phyloP scores from a whole-genome alignment of 2,329 filamentous ascomycete species.

The Ploettnerulaceae sp. region DNA sequence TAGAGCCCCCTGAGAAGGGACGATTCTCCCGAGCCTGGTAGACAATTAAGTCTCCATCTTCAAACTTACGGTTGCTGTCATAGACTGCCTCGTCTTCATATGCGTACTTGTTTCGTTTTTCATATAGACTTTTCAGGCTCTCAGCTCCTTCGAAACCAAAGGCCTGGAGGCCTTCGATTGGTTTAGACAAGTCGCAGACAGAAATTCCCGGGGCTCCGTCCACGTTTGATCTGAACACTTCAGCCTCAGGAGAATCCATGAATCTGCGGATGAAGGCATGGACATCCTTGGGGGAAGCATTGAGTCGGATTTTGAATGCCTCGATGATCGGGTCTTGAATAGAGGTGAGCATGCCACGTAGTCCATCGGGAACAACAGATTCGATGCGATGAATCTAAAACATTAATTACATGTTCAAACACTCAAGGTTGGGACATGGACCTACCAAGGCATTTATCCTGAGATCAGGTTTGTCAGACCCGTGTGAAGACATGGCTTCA shows the following conservation, averaged over 20 bases:
- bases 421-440: slow-evolving; percentile 4
- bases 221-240: slow-evolving; percentile 59
- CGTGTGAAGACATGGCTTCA: slow-evolving; percentile 73
- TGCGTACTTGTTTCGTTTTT: slow-evolving; percentile 8
- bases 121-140: slow-evolving; percentile 35
- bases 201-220: slow-evolving; percentile 79
- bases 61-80: slow-evolving; percentile 35
- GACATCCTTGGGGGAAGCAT: slow-evolving; percentile 47
- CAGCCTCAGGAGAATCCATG: slow-evolving; percentile 59
- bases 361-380: slow-evolving; percentile 55
- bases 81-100: slow-evolving; percentile 22
- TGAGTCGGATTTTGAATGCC: slow-evolving; percentile 61
- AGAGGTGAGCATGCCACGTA: slow-evolving; percentile 70
- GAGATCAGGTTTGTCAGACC: slow-evolving; percentile 88
- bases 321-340: slow-evolving; percentile 68
- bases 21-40: slow-evolving; percentile 67
- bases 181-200: slow-evolving; percentile 66
- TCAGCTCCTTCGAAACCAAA: slow-evolving; percentile 70
- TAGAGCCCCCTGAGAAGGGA: slow-evolving; percentile 69
- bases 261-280: slow-evolving; percentile 62
- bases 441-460: slow-evolving; percentile 64
- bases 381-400: slow-evolving; percentile 61
- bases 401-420: neutral
- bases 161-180: slow-evolving; percentile 69
- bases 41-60: slow-evolving; percentile 74